phyloP scores from a whole-genome alignment of 1,284 basidiomycete species.

The Sanghuangporus baumii region DNA sequence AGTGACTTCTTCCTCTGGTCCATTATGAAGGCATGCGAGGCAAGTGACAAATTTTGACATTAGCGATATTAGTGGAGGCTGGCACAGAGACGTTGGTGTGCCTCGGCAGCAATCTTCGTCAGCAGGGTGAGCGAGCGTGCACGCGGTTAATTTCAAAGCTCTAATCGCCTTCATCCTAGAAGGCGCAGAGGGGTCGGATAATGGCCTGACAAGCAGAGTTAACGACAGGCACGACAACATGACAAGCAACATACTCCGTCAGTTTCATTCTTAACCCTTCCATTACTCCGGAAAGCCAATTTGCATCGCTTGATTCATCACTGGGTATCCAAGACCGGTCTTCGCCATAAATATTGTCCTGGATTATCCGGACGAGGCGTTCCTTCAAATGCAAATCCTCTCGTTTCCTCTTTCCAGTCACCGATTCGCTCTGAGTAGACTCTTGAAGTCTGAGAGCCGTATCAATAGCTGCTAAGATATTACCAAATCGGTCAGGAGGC shows the following conservation, averaged over 20 bases:
- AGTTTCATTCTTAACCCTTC: neutral
- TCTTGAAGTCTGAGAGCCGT: neutral
- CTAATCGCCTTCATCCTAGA: neutral
- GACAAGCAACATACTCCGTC: neutral
- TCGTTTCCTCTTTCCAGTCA: conserved; percentile 19
- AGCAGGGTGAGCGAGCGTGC: conserved; percentile 38
- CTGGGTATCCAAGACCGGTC: neutral
- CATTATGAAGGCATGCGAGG: conserved; percentile 41
- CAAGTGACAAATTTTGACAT: conserved; percentile 35
- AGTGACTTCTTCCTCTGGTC: conserved; percentile 39
- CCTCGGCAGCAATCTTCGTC: conserved; percentile 26
- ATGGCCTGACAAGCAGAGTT: neutral
- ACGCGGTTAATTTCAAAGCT: conserved; percentile 29
- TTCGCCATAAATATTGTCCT: neutral
- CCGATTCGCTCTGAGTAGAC: neutral
- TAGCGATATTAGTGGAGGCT: conserved; percentile 28
- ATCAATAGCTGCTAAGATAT: neutral
- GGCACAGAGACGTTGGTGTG: conserved; percentile 9
- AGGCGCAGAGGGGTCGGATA: neutral
- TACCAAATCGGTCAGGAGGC: neutral
- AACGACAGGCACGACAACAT: neutral
- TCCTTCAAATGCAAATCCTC: neutral
- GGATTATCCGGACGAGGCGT: conserved; percentile 4
- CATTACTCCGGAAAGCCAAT: conserved; percentile 6
- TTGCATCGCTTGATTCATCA: conserved; percentile 6